A percentile compares a stretch with the other conserved stretches of the same genome.
phyloP scores from a whole-genome alignment of 129 eudicot genomes.

The Scalesia atractyloides region DNA sequence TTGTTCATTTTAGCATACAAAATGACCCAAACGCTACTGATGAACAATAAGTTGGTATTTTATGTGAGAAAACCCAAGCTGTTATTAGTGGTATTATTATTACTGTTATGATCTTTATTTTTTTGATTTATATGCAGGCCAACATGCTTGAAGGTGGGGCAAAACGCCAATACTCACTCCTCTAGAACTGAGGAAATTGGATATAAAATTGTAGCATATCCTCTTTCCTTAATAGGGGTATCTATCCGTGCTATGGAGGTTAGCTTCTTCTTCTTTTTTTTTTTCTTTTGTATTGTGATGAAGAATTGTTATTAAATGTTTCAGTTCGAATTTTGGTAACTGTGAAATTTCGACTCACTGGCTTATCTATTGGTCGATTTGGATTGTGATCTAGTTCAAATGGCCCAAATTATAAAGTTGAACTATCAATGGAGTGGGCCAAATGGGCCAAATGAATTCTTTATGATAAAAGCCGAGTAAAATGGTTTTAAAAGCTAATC shows the following conservation, averaged over 20 bases:
- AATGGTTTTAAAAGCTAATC: neutral
- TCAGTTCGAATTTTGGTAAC: constrained; percentile 7
- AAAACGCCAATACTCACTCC: constrained; percentile 92
- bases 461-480: neutral
- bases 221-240: constrained; percentile 87
- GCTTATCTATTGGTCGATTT: neutral
- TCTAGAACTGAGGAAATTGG: constrained; percentile 83
- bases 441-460: neutral
- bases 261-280: neutral
- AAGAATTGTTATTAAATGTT: neutral
- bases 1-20: neutral
- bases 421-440: neutral
- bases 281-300: constrained; percentile 1
- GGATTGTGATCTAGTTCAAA: neutral
- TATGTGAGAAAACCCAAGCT: neutral
- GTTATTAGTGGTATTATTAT: neutral
- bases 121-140: constrained; percentile 50
- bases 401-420: neutral
- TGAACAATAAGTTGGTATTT: neutral
- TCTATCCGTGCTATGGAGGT: constrained; percentile 98
- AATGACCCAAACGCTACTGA: neutral
- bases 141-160: constrained; percentile 99
- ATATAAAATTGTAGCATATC: constrained; percentile 86
- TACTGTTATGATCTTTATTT: neutral
- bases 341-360: neutral